Evolutionary conservation across 495 filamentous ascomycete species (phyloP).

Genomic region (Cryomyces minteri): DNA sequence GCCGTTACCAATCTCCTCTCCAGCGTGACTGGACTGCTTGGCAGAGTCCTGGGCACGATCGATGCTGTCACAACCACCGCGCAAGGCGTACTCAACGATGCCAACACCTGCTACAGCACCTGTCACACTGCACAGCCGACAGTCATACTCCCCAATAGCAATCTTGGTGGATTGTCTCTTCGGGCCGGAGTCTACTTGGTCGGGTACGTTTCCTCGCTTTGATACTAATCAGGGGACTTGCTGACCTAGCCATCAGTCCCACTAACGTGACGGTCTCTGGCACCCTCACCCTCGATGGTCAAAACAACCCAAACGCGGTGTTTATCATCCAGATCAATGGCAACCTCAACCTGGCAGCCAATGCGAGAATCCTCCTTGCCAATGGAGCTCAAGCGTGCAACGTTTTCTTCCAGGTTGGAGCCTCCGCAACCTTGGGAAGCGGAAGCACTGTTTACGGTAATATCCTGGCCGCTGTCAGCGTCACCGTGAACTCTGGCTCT

Average conservation of each 20-base stretch:
- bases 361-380: neutral
- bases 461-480: constrained; percentile 1
- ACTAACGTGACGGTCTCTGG: constrained; percentile 1
- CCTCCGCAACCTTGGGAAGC: constrained; percentile 3
- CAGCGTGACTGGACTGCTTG: constrained; percentile 5
- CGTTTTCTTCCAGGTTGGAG: constrained; percentile 5
- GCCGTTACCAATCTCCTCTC: too few relatives aligned
- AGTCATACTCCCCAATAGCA: neutral
- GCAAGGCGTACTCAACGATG: constrained; percentile 1
- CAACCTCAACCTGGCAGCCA: constrained; percentile 1
- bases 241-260: neutral
- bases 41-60: neutral
- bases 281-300: constrained; percentile 1
- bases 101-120: constrained; percentile 1
- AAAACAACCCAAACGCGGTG: neutral
- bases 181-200: constrained; percentile 4
- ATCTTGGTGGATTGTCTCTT: constrained; percentile 7
- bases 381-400: constrained; percentile 6
- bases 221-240: too few relatives aligned
- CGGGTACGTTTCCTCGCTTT: neutral
- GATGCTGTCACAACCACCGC: constrained; percentile 1
- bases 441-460: constrained; percentile 1
- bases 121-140: neutral
- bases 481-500: constrained; percentile 2
- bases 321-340: constrained; percentile 3